Percentiles rank a stretch among this genome's conserved stretches.
Conservation (phyloP, 1,284 basidiomycete species). For the Malassezia dermatis region DNA sequence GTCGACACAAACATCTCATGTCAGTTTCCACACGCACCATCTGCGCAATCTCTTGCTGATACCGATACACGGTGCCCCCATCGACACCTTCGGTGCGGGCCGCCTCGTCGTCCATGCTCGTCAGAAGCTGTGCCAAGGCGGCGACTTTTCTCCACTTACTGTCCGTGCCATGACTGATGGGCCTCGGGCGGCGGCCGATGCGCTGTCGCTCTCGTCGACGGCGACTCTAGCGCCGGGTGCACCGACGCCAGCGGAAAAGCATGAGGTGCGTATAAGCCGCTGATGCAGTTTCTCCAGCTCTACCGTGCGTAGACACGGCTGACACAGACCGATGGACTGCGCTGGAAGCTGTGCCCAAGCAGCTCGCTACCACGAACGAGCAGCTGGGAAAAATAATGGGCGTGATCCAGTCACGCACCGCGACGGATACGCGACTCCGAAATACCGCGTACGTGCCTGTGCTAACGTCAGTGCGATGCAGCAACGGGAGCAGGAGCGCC, state of each 20-base stretch:
- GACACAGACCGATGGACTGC: conserved; percentile 3
- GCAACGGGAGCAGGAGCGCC: neutral
- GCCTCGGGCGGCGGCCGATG: neutral
- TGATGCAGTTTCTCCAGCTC: neutral
- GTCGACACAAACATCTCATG: conserved; percentile 89
- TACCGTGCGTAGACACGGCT: neutral
- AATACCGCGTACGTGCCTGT: neutral
- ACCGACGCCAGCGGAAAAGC: neutral
- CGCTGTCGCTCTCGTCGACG: neutral
- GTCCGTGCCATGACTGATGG: neutral
- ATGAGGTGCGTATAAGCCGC: neutral
- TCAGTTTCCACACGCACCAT: conserved; percentile 53
- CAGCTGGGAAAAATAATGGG: conserved; percentile 20
- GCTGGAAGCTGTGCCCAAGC: conserved; percentile 20
- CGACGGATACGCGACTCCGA: conserved; percentile 18
- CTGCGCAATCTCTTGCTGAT: conserved; percentile 61
- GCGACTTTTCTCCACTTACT: neutral
- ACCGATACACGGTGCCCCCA: conserved; percentile 25
- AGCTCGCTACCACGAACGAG: conserved; percentile 17
- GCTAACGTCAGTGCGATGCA: neutral
- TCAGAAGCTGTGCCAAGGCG: neutral
- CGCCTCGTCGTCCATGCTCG: conserved; percentile 5
- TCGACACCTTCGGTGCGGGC: neutral
- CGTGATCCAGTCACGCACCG: conserved; percentile 20
- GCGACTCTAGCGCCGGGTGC: neutral